Base-by-base conservation (phyloP, 208 protist species). In the Trypanosoma mega region DNA sequence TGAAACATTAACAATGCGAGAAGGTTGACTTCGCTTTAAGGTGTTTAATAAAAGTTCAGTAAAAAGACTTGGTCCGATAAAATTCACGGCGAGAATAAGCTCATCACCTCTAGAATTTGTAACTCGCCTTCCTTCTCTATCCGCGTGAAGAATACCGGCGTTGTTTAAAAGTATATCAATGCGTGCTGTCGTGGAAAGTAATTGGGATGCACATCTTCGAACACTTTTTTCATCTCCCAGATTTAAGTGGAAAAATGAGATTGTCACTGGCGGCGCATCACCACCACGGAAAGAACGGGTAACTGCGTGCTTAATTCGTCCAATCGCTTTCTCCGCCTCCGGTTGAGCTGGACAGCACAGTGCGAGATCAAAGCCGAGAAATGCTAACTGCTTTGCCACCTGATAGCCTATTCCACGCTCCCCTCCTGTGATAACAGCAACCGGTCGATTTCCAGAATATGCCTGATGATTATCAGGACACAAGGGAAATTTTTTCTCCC, bases 81-180 rank as follows among this genome's bases (percentile, higher is more conserved):
- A 84, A 59, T 84, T 80, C 45, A 84, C 68, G n/a, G 68, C 71
- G n/a, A 84, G 54, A 12, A 80, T 62, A 54, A 76, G 69, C 46
- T 84, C 77, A 49, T 80, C 73, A 3, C 73, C 77, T 3, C 54
- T 60, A 23, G 41, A 53, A 63, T 82, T 82, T 16, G 68, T 45
- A 34, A 65, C 54, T 20, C 16, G 16, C 7, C 41, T 37, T 0
- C 24, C 9, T 56, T 39, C 12, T 39, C 34, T 39, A 41, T 49
- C 64, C 24, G 55, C 65, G 23, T 58, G 29, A 41, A 75, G 55
- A 39, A 84, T 68, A 14, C 72, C 73, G 7, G 77, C 73, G 47
- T 80, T 84, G 61, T 84, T 84, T 60, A 83, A 76, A 30, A 84
- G 69, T n/a, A 84, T 9, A 26, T 84, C 65, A 48, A 80, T 68